phyloP scores from a whole-genome alignment of 2,329 filamentous ascomycete genomes.

The Ceratocystis lukuohia region DNA sequence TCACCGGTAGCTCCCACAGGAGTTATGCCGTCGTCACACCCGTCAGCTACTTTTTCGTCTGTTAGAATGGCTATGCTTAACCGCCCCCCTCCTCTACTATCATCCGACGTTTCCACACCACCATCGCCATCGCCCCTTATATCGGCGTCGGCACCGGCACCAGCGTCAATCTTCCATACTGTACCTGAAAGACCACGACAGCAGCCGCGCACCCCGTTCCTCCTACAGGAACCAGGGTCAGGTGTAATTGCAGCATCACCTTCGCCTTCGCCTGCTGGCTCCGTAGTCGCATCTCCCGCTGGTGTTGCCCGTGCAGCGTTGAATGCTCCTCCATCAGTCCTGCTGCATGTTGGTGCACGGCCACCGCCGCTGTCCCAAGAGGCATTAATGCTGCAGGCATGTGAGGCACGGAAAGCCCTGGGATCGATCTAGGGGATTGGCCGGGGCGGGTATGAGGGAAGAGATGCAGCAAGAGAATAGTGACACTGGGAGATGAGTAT shows the following conservation, averaged over 20 bases:
- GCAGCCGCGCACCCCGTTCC: conserved; percentile 8
- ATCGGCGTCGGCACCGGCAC: not conserved
- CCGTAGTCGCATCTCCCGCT: not conserved
- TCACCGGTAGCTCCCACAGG: not conserved
- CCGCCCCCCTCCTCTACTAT: conserved; percentile 7
- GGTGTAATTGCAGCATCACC: not conserved
- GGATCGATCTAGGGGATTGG: conserved; percentile 10
- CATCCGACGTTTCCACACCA: not conserved
- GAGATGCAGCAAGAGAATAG: not conserved
- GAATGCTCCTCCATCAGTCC: not conserved
- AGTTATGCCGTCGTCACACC: not conserved
- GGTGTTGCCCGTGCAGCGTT: not conserved
- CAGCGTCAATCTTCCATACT: not conserved
- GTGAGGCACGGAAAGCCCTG: conserved; percentile 6
- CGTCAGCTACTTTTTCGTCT: not conserved
- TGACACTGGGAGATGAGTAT: not conserved
- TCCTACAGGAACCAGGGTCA: not conserved
- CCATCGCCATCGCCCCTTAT: not conserved
- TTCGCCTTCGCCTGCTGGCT: not conserved
- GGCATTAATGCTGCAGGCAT: conserved; percentile 8
- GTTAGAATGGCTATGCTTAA: conserved; percentile 1
- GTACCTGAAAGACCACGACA: conserved; percentile 2
- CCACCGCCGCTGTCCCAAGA: conserved; percentile 11
- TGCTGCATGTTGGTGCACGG: conserved; percentile 1
- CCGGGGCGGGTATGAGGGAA: not conserved